Evolutionary conservation across 768 basidiomycete genomes (phyloP).

Genomic region (Collybia mongolica): DNA sequence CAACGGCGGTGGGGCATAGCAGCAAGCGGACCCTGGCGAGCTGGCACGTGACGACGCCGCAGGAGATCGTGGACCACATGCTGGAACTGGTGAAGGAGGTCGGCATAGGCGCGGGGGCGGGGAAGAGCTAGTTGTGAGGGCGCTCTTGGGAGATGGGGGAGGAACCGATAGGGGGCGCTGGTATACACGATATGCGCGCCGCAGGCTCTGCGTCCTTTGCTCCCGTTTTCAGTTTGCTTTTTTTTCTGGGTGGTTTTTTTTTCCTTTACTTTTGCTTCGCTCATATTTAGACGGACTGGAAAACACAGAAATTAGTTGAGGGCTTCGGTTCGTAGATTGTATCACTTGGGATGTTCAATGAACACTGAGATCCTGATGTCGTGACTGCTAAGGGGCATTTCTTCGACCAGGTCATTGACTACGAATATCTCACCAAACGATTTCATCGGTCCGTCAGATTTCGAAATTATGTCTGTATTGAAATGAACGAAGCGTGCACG

Average conservation of each 20-base stretch:
- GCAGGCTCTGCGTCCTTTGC: not conserved
- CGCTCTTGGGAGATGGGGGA: not conserved
- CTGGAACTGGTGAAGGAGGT: conserved; percentile 51
- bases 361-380: not conserved
- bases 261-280: too few species aligned
- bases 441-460: too few species aligned
- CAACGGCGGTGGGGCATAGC: conserved; percentile 90
- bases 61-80: conserved; percentile 84
- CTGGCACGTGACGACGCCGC: conserved; percentile 90
- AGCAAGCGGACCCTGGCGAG: conserved; percentile 86
- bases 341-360: not conserved
- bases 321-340: not conserved
- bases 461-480: too few species aligned
- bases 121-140: not conserved
- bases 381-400: too few species aligned
- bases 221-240: not conserved
- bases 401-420: too few species aligned
- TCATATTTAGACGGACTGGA: too few species aligned
- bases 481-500: too few species aligned
- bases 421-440: too few species aligned
- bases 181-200: not conserved
- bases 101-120: not conserved
- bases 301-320: too few species aligned
- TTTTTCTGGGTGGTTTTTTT: not conserved
- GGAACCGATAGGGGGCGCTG: not conserved